Percentiles rank a stretch among this genome's conserved stretches.
phyloP scores from a whole-genome alignment of 2,329 filamentous ascomycete species.

The Colletotrichum trifolii region DNA sequence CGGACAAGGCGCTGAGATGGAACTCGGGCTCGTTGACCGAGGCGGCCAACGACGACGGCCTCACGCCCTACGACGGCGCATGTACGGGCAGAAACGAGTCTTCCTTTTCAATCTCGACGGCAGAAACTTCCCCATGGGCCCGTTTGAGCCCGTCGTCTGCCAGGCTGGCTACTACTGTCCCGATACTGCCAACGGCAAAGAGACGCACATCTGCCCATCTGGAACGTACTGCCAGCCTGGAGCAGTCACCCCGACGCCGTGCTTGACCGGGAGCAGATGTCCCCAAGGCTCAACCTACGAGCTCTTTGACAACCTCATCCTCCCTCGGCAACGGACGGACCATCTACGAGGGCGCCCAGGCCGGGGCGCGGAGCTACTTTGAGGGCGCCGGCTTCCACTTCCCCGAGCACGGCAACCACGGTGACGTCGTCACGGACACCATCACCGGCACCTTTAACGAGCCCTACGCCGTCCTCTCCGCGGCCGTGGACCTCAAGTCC shows the following conservation, averaged over 20 bases:
- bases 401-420: too few species aligned
- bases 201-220: conserved; percentile 55
- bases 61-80: conserved; percentile 51
- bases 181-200: conserved; percentile 44
- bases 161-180: conserved; percentile 62
- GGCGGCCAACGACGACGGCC: conserved; percentile 19
- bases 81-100: conserved; percentile 56
- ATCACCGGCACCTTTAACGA: conserved; percentile 62
- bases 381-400: too few species aligned
- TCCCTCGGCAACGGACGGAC: too few species aligned
- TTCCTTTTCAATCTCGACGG: conserved; percentile 49
- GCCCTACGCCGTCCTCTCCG: conserved; percentile 63
- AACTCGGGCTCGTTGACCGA: conserved; percentile 42
- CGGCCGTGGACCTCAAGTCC: conserved; percentile 60
- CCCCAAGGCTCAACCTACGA: conserved; percentile 55
- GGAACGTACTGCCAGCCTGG: conserved; percentile 65
- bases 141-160: conserved; percentile 64
- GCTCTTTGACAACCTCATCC: conserved; percentile 55
- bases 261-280: conserved; percentile 57
- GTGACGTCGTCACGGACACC: too few species aligned
- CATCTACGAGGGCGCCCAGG: too few species aligned
- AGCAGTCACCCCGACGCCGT: conserved; percentile 58
- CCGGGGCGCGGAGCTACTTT: too few species aligned
- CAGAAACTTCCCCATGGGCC: conserved; percentile 54
- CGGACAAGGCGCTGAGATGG: conserved; percentile 43